A percentile compares a stretch with the other conserved stretches of the same genome.
phyloP scores from a whole-genome alignment of 768 basidiomycete species.

The Scleroderma bovista region DNA sequence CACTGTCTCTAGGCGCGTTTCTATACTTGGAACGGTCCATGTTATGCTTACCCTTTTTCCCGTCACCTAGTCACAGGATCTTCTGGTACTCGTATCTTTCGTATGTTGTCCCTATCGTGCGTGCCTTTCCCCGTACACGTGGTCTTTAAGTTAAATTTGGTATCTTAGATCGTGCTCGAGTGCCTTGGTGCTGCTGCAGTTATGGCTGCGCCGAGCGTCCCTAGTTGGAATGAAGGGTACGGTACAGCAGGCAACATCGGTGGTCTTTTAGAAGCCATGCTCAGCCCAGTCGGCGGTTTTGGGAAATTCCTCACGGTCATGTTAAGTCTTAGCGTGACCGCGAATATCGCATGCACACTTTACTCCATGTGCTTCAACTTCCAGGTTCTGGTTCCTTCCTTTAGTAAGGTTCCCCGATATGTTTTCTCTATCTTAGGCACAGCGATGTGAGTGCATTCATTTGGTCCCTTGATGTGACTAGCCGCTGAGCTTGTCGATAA shows the following conservation, averaged over 20 bases:
- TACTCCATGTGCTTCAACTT: conserved; percentile 76
- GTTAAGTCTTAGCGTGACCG: conserved; percentile 70
- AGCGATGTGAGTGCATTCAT: conserved; percentile 63
- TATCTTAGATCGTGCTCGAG: conserved; percentile 33
- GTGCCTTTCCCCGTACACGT: conserved; percentile 29
- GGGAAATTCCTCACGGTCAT: conserved; percentile 69
- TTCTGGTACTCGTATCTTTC: conserved; percentile 64
- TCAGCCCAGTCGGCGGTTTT: conserved; percentile 57
- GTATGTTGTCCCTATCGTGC: conserved; percentile 54
- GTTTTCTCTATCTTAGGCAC: conserved; percentile 62
- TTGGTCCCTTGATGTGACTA: no score
- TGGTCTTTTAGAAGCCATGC: conserved; percentile 56
- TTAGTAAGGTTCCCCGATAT: conserved; percentile 59
- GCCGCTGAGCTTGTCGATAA: no score
- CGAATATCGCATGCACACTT: conserved; percentile 77
- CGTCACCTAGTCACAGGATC: conserved; percentile 43
- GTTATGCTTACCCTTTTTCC: conserved; percentile 7
- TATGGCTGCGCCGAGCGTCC: conserved; percentile 48
- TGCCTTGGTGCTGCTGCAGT: conserved; percentile 68
- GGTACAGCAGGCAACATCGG: conserved; percentile 51
- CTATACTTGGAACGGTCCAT: background rate
- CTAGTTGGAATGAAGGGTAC: conserved; percentile 53
- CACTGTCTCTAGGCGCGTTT: conserved; percentile 48
- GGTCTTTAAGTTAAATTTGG: background rate
- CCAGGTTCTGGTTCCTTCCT: conserved; percentile 60